Percentiles rank a stretch among this genome's conserved stretches.
Conservation (phyloP, 2,329 filamentous ascomycete species). For the Rutstroemia sp. region DNA sequence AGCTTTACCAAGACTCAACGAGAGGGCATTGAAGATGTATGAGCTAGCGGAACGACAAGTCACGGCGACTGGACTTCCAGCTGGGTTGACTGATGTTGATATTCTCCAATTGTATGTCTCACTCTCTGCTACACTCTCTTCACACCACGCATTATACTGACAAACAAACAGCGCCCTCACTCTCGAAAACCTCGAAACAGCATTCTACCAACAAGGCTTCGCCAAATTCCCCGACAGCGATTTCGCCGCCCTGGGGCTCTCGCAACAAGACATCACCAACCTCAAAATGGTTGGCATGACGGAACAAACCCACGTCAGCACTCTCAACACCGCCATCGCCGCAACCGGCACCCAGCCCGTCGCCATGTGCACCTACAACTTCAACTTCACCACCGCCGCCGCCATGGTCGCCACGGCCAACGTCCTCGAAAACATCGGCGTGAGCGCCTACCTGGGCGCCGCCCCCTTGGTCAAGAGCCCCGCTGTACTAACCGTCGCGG, state of each 20-base stretch:
- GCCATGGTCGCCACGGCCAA: slow-evolving; percentile 63
- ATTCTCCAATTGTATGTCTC: slow-evolving; percentile 44
- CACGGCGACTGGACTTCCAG: slow-evolving; percentile 27
- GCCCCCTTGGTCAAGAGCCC: slow-evolving; percentile 55
- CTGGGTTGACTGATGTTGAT: slow-evolving; percentile 40
- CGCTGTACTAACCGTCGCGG: slow-evolving; percentile 57
- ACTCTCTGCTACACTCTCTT: too few relatives aligned
- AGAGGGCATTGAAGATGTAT: slow-evolving; percentile 20
- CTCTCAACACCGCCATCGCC: slow-evolving; percentile 52
- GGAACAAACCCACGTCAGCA: slow-evolving; percentile 55
- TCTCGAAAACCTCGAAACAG: slow-evolving; percentile 65
- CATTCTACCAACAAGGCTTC: slow-evolving; percentile 67
- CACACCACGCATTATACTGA: background rate
- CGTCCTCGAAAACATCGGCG: slow-evolving; percentile 65
- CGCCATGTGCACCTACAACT: slow-evolving; percentile 64
- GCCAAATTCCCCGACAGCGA: slow-evolving; percentile 56
- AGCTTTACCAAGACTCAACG: slow-evolving; percentile 22
- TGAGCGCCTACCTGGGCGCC: slow-evolving; percentile 66
- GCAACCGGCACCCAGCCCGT: slow-evolving; percentile 58
- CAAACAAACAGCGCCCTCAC: slow-evolving; percentile 49
- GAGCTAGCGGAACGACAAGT: slow-evolving; percentile 23
- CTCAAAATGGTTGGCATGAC: slow-evolving; percentile 55
- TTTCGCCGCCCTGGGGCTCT: slow-evolving; percentile 56
- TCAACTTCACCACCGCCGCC: slow-evolving; percentile 56
- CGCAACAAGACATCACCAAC: slow-evolving; percentile 46